Evolutionary conservation across 495 filamentous ascomycete genomes (phyloP), one percentile per base, ranked within the genome.

Genomic region (Lasiosphaeris hirsuta): DNA sequence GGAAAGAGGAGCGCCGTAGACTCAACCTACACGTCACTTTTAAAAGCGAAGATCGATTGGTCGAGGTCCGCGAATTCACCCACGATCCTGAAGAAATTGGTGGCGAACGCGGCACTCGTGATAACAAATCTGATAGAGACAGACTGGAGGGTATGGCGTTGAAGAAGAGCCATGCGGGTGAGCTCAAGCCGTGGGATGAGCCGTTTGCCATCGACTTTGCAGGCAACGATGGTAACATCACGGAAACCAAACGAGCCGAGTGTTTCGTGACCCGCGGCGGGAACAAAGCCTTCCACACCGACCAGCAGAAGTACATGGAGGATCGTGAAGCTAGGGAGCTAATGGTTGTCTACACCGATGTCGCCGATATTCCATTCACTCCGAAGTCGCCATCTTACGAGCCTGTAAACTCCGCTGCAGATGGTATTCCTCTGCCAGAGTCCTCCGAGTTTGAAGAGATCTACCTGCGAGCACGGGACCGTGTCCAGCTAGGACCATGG

Each of bases 41-140:
- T 59, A 92, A 87, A 66, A 79, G 85, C 0, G 90, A 89, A 53
- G 78, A 86, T 34, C 76, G 79, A n/a, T 78, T 96, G 6, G 86
- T 85, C 1, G 75, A 90, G 61, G 73, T 94, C 37, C 79, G 86
- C 42, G 75, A 86, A 17, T 93, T 96, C 65, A 85, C 83, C 23
- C 88, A 91, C 56, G 85, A 93, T 54, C 88, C 86, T 2, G 88
- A 91, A 18, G 90, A 95, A 67, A 88, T 94, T 54, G 75, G 81
- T 85, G 71, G 71, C 84, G 36, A 30, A 30, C 23, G 5, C 23
- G 23, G 23, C 23, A 30, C 23, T 5, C 81, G 85, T 38, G 87
- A 92, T 71, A 82, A 81, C 2, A 81, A 82, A 38, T 89, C 92
- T 60, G 83, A 87, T 42, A 69, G 60, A 52, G 61, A 66, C 53